These are phyloP conservation scores for Mycena sanguinolenta DNA, from an alignment of 768 basidiomycete species.

Conservation along the genomic window DNA sequence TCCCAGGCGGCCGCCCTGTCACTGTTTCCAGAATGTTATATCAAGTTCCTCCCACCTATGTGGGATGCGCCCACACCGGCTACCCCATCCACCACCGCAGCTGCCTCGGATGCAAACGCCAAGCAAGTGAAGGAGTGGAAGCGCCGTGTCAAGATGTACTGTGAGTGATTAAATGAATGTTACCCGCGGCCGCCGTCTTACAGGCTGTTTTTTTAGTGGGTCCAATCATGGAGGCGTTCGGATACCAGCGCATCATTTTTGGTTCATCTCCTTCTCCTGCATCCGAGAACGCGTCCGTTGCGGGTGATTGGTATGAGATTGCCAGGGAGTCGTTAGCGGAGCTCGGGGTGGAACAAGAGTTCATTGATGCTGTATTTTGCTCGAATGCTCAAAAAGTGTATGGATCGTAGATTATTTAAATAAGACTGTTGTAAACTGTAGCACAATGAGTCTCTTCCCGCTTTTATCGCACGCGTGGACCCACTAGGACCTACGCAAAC, in stretches of 20 bases:
- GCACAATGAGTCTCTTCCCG: neutral
- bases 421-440: constrained; percentile 26
- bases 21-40: constrained; percentile 75
- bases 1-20: constrained; percentile 79
- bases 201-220: constrained; percentile 66
- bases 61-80: constrained; percentile 73
- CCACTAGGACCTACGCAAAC: constrained; percentile 16
- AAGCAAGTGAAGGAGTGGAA: constrained; percentile 77
- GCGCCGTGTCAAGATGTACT: constrained; percentile 86
- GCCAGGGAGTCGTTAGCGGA: constrained; percentile 85
- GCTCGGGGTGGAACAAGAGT: constrained; percentile 82
- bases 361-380: constrained; percentile 80
- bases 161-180: constrained; percentile 60
- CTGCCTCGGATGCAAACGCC: constrained; percentile 52
- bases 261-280: constrained; percentile 79
- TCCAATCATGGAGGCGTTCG: constrained; percentile 88
- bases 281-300: constrained; percentile 60
- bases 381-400: constrained; percentile 64
- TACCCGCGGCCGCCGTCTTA: constrained; percentile 13
- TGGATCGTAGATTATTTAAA: constrained; percentile 39
- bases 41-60: constrained; percentile 83
- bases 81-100: constrained; percentile 59
- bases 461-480: neutral
- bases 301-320: constrained; percentile 85
- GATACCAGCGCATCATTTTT: constrained; percentile 85